These are phyloP conservation scores for Tulasnella calospora DNA, from an alignment of 768 basidiomycete species.

Conservation along the genomic window DNA sequence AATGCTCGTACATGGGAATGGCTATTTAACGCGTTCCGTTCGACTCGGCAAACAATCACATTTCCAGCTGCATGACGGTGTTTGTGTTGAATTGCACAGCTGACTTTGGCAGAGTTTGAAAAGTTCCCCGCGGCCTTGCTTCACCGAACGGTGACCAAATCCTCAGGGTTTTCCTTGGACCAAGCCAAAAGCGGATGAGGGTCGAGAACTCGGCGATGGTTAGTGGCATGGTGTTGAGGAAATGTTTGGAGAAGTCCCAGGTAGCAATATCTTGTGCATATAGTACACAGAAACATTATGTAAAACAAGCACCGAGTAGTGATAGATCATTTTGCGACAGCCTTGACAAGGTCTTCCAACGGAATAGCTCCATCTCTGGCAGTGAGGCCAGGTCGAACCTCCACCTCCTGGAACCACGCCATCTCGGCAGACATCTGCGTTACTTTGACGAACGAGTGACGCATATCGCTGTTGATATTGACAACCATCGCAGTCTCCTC, in stretches of 20 bases:
- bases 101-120: no score
- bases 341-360: background rate
- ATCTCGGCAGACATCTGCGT: background rate
- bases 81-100: no score
- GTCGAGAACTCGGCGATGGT: background rate
- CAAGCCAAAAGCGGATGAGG: background rate
- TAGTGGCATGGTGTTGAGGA: background rate
- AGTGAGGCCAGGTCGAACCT: background rate
- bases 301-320: background rate
- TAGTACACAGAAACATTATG: background rate
- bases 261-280: background rate
- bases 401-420: background rate
- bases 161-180: background rate
- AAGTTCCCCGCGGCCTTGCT: no score
- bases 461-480: slow-evolving; percentile 21
- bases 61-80: no score
- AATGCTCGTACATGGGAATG: no score
- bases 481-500: slow-evolving; percentile 52
- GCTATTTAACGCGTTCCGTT: no score
- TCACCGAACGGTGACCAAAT: no score
- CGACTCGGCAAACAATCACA: no score
- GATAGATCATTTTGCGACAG: background rate
- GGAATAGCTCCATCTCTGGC: background rate
- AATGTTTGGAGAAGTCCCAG: background rate
- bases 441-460: background rate